Evolutionary conservation across 2,329 filamentous ascomycete genomes (phyloP).

Genomic region (Claviceps africana): DNA sequence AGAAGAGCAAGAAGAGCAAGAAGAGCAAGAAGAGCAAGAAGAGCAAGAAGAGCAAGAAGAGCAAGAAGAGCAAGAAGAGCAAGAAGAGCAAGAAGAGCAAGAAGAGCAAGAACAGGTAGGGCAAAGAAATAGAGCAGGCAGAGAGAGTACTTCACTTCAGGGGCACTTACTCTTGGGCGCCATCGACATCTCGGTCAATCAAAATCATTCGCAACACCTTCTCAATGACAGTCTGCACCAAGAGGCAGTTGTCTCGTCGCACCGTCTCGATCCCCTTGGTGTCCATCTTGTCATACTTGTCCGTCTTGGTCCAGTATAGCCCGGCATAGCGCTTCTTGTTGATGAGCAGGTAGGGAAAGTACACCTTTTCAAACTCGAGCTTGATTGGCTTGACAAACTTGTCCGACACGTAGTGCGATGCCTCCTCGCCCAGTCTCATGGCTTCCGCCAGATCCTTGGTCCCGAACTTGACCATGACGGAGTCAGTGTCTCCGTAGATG

Average conservation of each 20-base stretch:
- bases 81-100: no score
- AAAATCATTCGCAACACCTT: slow-evolving; percentile 91
- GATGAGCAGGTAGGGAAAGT: slow-evolving; percentile 94
- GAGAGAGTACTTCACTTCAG: no score
- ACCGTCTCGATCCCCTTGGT: slow-evolving; percentile 99
- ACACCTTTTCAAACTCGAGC: slow-evolving; percentile 97
- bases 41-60: no score
- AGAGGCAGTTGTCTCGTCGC: slow-evolving; percentile 83
- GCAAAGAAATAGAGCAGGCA: no score
- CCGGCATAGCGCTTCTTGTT: slow-evolving; percentile 99
- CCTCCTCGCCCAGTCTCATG: slow-evolving; percentile 93
- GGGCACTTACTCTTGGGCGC: slow-evolving; percentile 70
- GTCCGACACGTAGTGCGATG: slow-evolving; percentile 70
- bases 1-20: no score
- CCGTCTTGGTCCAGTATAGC: slow-evolving; percentile 88
- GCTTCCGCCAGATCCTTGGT: slow-evolving; percentile 73
- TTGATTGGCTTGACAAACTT: slow-evolving; percentile 98
- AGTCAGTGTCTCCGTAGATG: slow-evolving; percentile 98
- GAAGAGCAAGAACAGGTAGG: no score
- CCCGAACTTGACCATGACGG: slow-evolving; percentile 98
- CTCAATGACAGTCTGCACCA: slow-evolving; percentile 95
- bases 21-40: no score
- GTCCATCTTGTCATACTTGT: slow-evolving; percentile 99
- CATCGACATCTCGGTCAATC: slow-evolving; percentile 80
- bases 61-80: no score